These are phyloP conservation scores for Alternaria dauci DNA, from an alignment of 2,329 filamentous ascomycete species.

Conservation along the genomic window DNA sequence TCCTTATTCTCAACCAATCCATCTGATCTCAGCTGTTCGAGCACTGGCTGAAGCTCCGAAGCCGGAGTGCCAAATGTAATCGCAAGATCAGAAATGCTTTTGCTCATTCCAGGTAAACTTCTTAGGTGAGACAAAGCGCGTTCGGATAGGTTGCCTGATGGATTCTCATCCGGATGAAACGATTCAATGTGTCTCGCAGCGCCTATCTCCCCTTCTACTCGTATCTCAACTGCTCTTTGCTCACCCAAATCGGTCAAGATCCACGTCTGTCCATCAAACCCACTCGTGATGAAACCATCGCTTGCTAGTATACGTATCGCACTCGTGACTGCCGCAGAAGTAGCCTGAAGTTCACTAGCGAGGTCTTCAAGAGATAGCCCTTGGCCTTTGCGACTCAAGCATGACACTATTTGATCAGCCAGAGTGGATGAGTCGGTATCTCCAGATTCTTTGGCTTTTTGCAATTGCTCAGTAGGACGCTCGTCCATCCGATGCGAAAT, in stretches of 20 bases:
- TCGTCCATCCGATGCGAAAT: slow-evolving; percentile 1
- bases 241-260: neutral
- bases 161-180: neutral
- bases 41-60: neutral
- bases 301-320: neutral
- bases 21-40: neutral
- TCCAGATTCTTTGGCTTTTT: neutral
- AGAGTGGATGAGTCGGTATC: neutral
- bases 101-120: neutral
- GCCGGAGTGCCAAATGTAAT: neutral
- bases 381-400: neutral
- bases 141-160: neutral
- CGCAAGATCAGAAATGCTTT: neutral
- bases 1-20: neutral
- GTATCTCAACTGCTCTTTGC: neutral
- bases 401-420: neutral
- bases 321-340: too few relatives aligned
- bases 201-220: neutral
- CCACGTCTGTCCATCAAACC: neutral
- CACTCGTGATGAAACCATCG: neutral
- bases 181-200: neutral
- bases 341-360: neutral
- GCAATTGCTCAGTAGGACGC: neutral
- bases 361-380: neutral
- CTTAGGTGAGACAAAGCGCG: neutral